Percentiles rank a stretch among this genome's conserved stretches.
These are phyloP conservation scores for Malus fusca DNA, from an alignment of 306 rosid species.

Conservation along the genomic window DNA sequence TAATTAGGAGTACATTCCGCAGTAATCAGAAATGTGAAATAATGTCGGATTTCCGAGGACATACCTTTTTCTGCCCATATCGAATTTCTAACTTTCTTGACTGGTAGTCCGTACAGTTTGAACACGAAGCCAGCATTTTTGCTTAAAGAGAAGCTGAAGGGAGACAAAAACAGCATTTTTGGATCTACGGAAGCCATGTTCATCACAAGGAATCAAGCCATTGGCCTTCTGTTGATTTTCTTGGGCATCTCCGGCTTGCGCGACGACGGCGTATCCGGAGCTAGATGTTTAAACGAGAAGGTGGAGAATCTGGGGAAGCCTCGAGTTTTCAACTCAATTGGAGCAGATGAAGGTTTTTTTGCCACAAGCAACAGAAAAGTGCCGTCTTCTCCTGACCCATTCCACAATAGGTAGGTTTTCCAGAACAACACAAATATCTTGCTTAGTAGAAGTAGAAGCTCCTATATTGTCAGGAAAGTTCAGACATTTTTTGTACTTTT, in stretches of 20 bases:
- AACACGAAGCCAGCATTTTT: conserved; percentile 65
- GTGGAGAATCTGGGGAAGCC: conserved; percentile 18
- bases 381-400: conserved; percentile 74
- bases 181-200: conserved; percentile 23
- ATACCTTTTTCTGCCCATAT: conserved; percentile 90
- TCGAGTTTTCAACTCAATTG: conserved; percentile 10
- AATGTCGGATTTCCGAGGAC: conserved; percentile 10
- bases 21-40: not conserved
- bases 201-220: conserved; percentile 31
- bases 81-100: conserved; percentile 82
- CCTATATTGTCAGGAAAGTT: no score
- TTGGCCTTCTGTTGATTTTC: conserved; percentile 32
- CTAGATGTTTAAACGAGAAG: conserved; percentile 22
- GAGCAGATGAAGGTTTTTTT: conserved; percentile 26
- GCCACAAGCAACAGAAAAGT: conserved; percentile 43
- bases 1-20: not conserved
- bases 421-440: no score
- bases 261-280: conserved; percentile 30
- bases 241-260: conserved; percentile 31
- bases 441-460: no score
- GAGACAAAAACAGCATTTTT: not conserved
- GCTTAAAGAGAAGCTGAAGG: conserved; percentile 4
- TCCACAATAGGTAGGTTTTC: conserved; percentile 63
- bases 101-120: conserved; percentile 95
- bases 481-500: no score